These are phyloP conservation scores for Copromyces sp. DNA, from an alignment of 495 filamentous ascomycete genomes.

Conservation along the genomic window DNA sequence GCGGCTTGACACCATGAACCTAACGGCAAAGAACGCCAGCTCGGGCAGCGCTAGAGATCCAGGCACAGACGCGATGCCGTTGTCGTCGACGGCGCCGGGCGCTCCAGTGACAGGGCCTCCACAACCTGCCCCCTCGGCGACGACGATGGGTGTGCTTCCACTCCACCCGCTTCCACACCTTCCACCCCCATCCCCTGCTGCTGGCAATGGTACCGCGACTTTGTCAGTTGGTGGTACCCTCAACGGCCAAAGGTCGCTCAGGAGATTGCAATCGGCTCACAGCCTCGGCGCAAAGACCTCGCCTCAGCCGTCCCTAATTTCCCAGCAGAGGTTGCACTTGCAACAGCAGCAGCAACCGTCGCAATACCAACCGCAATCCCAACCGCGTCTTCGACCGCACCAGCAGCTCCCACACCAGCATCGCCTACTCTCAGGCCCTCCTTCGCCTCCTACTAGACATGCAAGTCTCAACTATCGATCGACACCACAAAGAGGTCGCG, in stretches of 20 bases:
- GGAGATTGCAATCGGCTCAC: constrained; percentile 48
- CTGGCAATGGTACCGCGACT: neutral
- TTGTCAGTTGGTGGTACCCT: neutral
- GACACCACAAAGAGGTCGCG: constrained; percentile 48
- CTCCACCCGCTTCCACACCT: constrained; percentile 22
- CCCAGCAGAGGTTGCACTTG: constrained; percentile 39
- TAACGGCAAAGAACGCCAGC: neutral
- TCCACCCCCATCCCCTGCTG: neutral
- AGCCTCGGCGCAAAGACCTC: constrained; percentile 36
- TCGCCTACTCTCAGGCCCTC: neutral
- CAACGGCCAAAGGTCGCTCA: constrained; percentile 33
- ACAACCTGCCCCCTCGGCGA: constrained; percentile 17
- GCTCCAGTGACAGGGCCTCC: neutral
- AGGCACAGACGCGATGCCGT: neutral
- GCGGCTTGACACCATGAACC: neutral
- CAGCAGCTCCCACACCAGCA: constrained; percentile 6
- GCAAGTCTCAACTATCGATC: constrained; percentile 32
- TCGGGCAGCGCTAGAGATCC: neutral
- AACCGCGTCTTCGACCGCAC: neutral
- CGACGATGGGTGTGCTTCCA: constrained; percentile 11
- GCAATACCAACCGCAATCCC: constrained; percentile 10
- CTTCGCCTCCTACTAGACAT: constrained; percentile 20
- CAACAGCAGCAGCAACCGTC: constrained; percentile 18
- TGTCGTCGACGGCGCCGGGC: neutral
- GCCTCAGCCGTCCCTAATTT: constrained; percentile 37